Base-by-base conservation (phyloP, 108 stramenopile genomes). In the Cyclotella kingstonii region DNA sequence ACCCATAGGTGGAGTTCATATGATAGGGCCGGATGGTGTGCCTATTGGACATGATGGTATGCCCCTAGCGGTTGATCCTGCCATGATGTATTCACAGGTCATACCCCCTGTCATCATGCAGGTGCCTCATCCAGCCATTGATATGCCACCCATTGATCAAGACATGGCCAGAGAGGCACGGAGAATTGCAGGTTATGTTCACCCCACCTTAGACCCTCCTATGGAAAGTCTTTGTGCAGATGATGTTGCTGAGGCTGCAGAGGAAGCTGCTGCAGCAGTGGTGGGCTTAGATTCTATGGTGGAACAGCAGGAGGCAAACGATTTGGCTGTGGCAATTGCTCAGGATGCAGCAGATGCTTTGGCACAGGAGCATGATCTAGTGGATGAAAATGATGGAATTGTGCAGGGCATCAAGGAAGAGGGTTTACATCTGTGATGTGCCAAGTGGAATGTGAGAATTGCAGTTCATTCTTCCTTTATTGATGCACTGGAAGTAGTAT, bases 1-100 rank as follows among this genome's bases (percentile, higher is more conserved):
- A 44, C 57, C 68, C 4, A 28, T 45, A 38, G 54, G 52, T 29
- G 48, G 49, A 39, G 59, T 64, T 55, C 41, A 60, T 21, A 38
- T 48, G 25, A 64, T 73, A 44, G 72, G 72, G 5, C 72, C 72
- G 17, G 72, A 73, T 60, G 72, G 63, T 1, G 40, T 73, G 12
- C 71, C 71, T 25, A 34, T 73, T 11, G 46, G 46, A 29, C 45
- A 48, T 27, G 46, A 38, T 11, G 68, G 45, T 10, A 48, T 41
- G 8, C 25, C 44, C 3, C 26, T 58, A 2, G 35, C 46, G 34
- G 42, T 55, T 30, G 60, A 66, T 30, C 64, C 64, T 2, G 53
- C 70, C 5, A 56, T 41, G 8, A 38, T 73, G 14, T 73, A 73
- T 33, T 47, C 56, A 11, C 57, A 56, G 36, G 50, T 63, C 27